Evolutionary conservation across 768 basidiomycete species (phyloP).

Genomic region (Amyloporia xantha): DNA sequence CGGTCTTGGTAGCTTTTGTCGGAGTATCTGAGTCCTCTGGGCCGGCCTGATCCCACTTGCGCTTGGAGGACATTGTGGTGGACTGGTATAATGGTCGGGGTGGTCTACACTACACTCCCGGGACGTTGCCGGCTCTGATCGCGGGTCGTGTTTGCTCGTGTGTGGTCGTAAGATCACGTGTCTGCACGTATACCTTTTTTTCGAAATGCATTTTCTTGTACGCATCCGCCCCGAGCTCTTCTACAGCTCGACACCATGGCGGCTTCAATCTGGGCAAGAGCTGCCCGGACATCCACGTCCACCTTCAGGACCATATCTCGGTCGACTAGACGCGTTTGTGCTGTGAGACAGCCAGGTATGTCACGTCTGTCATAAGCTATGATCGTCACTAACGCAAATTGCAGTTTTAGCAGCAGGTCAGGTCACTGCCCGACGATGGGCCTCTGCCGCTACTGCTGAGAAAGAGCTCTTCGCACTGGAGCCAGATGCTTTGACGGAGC

Average conservation of each 20-base stretch:
- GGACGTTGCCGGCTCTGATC: too few relatives aligned
- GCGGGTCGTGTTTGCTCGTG: constrained; percentile 2
- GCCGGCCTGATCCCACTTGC: constrained; percentile 69
- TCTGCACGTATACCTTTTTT: too few relatives aligned
- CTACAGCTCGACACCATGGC: constrained; percentile 5
- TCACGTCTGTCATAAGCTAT: background rate
- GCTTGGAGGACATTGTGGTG: constrained; percentile 55
- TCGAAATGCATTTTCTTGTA: background rate
- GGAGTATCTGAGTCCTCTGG: constrained; percentile 44
- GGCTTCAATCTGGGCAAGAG: constrained; percentile 5
- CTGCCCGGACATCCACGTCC: background rate
- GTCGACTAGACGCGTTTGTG: constrained; percentile 5
- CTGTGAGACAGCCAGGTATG: background rate
- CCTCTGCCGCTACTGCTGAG: background rate
- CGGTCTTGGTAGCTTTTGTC: constrained; percentile 37
- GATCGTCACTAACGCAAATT: background rate
- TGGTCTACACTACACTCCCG: too few relatives aligned
- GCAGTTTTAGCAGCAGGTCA: background rate
- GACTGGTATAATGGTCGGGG: too few relatives aligned
- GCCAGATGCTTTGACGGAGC: too few relatives aligned
- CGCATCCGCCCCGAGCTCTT: background rate
- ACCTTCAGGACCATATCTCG: background rate
- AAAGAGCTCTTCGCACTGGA: too few relatives aligned
- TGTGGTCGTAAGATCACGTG: constrained; percentile 4
- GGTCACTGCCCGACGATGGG: background rate